Evolutionary conservation across 768 basidiomycete species (phyloP).

Genomic region (Pholiota microspora): DNA sequence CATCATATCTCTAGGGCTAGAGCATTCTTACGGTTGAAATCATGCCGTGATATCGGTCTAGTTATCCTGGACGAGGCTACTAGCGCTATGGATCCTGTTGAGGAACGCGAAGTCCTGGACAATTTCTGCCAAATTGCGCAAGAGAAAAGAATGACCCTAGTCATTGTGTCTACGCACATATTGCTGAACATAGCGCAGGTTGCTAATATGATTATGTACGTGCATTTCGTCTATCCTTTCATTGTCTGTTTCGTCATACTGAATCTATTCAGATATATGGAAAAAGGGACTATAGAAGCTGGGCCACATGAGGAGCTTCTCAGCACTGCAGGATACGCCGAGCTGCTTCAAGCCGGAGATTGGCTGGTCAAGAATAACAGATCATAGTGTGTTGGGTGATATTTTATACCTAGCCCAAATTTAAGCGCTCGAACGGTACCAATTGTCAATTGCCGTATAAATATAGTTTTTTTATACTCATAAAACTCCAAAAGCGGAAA

Average conservation of each 20-base stretch:
- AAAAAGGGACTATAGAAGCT: conserved; percentile 29
- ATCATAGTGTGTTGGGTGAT: no score
- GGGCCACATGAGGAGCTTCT: no score
- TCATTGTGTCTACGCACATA: conserved; percentile 46
- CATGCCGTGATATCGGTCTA: conserved; percentile 35
- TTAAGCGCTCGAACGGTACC: no score
- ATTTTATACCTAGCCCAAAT: no score
- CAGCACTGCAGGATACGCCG: background rate
- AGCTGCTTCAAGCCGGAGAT: background rate
- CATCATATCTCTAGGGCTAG: conserved; percentile 31
- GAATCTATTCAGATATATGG: conserved; percentile 31
- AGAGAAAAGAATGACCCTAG: conserved; percentile 43
- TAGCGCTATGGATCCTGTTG: conserved; percentile 45
- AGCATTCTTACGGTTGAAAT: conserved; percentile 33
- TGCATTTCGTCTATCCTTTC: background rate
- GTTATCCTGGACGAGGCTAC: conserved; percentile 53
- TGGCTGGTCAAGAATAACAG: background rate
- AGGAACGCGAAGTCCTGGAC: conserved; percentile 43
- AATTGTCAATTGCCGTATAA: no score
- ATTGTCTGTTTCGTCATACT: no score
- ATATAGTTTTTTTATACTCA: no score
- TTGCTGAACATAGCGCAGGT: conserved; percentile 38
- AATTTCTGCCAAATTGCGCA: conserved; percentile 26
- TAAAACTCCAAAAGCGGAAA: no score
- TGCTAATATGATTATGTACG: conserved; percentile 52